phyloP scores from a whole-genome alignment of 495 filamentous ascomycete species.

The Sporormia fimetaria region DNA sequence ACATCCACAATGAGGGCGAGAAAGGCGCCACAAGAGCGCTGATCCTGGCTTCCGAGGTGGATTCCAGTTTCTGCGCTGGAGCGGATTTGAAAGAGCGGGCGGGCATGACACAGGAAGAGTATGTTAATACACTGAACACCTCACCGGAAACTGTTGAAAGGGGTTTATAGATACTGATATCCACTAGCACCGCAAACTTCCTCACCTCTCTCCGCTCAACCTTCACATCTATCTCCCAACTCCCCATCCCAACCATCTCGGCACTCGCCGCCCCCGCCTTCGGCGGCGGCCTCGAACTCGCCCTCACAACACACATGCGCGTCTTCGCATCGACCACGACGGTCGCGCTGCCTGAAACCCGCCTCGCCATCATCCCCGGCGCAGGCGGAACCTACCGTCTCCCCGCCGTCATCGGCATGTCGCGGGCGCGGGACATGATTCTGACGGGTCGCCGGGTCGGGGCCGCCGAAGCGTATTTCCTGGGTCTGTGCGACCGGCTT shows the following conservation, averaged over 20 bases:
- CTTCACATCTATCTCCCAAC: constrained; percentile 51
- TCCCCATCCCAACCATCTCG: constrained; percentile 81
- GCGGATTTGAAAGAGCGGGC: constrained; percentile 86
- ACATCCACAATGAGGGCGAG: constrained; percentile 56
- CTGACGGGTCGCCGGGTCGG: constrained; percentile 72
- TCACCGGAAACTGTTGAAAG: no score
- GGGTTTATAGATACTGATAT: constrained; percentile 1
- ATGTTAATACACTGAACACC: constrained; percentile 10
- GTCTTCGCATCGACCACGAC: constrained; percentile 61
- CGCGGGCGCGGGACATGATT: constrained; percentile 69
- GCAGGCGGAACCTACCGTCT: constrained; percentile 87
- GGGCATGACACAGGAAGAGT: constrained; percentile 61
- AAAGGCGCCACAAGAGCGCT: constrained; percentile 59
- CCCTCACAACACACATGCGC: constrained; percentile 73
- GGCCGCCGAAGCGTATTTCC: constrained; percentile 67
- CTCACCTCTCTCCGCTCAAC: constrained; percentile 61
- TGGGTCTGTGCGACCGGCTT: constrained; percentile 74
- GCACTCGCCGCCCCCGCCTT: constrained; percentile 71
- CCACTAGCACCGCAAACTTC: constrained; percentile 59
- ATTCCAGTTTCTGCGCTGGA: constrained; percentile 81
- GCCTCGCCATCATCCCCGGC: constrained; percentile 85
- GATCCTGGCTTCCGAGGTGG: constrained; percentile 65
- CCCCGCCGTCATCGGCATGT: constrained; percentile 59
- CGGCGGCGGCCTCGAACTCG: constrained; percentile 86
- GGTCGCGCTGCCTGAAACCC: constrained; percentile 80